Evolutionary conservation across 805 yeast species (phyloP).

Genomic region (Yamadazyma insecticola): DNA sequence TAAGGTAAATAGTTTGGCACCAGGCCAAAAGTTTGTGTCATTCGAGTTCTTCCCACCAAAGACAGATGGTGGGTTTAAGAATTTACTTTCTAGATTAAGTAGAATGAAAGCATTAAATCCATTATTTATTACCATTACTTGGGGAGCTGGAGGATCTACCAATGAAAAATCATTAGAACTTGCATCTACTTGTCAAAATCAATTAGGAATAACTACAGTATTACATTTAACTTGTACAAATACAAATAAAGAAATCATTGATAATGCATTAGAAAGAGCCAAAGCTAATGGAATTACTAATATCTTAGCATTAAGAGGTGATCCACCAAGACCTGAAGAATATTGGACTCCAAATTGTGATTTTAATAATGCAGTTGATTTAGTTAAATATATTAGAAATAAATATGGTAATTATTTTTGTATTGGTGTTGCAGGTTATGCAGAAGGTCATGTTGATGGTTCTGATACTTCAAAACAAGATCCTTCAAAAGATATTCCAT

Average conservation of each 20-base stretch:
- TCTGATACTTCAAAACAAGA: conserved; percentile 63
- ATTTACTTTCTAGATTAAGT: conserved; percentile 77
- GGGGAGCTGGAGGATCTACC: conserved; percentile 99
- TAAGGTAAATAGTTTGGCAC: conserved; percentile 35
- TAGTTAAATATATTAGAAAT: conserved; percentile 72
- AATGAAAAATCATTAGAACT: conserved; percentile 80
- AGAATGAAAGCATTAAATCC: conserved; percentile 90
- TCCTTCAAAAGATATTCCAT: conserved; percentile 68
- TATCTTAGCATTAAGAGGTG: conserved; percentile 91
- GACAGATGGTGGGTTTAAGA: conserved; percentile 82
- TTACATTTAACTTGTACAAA: conserved; percentile 96
- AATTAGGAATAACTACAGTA: conserved; percentile 81
- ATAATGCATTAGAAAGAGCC: conserved; percentile 70
- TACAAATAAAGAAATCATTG: conserved; percentile 72
- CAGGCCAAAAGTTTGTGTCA: conserved; percentile 66
- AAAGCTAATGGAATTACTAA: conserved; percentile 76
- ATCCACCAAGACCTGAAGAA: conserved; percentile 80
- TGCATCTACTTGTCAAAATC: conserved; percentile 71
- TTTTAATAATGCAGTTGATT: conserved; percentile 78
- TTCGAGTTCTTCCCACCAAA: conserved; percentile 98
- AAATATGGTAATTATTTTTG: conserved; percentile 79
- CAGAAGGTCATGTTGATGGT: conserved; percentile 96
- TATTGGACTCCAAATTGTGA: conserved; percentile 52
- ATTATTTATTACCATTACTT: conserved; percentile 84
- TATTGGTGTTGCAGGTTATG: conserved; percentile 96